Conservation (phyloP, 2,329 filamentous ascomycete genomes). For the Colletotrichum karsti region DNA sequence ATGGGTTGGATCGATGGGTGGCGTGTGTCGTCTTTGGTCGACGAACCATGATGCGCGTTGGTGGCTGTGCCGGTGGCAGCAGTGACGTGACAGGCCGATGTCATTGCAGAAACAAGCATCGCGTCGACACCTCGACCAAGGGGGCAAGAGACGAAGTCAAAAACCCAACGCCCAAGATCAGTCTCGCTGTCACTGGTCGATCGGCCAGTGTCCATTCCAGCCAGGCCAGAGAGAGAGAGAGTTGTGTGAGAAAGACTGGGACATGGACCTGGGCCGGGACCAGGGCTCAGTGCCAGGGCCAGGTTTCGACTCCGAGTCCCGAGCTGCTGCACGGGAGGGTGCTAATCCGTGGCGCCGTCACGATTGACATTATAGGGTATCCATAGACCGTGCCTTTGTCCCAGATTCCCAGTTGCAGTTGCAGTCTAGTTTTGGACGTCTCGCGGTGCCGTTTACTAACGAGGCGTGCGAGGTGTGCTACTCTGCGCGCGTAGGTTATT, state of each 20-base stretch:
- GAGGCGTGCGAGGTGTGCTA: too few relatives aligned
- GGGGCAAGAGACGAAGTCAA: not conserved
- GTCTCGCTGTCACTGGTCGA: not conserved
- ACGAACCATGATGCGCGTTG: not conserved
- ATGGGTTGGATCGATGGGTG: not conserved
- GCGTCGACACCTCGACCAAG: not conserved
- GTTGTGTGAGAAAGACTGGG: not conserved
- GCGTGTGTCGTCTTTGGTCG: not conserved
- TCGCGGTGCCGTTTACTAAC: not conserved
- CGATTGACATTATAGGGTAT: conserved; percentile 1
- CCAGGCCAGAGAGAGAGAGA: not conserved
- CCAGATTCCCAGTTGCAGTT: not conserved
- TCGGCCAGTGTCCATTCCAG: not conserved
- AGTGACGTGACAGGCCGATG: conserved; percentile 17
- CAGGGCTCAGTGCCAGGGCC: conserved; percentile 6
- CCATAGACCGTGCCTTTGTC: not conserved
- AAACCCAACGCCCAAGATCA: not conserved
- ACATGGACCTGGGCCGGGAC: not conserved
- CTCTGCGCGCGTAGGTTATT: too few relatives aligned
- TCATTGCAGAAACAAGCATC: conserved; percentile 17
- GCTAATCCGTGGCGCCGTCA: conserved; percentile 19
- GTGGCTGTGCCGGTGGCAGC: not conserved
- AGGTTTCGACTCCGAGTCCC: conserved; percentile 13
- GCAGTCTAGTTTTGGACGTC: not conserved
- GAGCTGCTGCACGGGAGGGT: conserved; percentile 21